Percentiles rank a stretch among this genome's conserved stretches.
phyloP scores from a whole-genome alignment of 495 filamentous ascomycete genomes.

The Podospora didyma region DNA sequence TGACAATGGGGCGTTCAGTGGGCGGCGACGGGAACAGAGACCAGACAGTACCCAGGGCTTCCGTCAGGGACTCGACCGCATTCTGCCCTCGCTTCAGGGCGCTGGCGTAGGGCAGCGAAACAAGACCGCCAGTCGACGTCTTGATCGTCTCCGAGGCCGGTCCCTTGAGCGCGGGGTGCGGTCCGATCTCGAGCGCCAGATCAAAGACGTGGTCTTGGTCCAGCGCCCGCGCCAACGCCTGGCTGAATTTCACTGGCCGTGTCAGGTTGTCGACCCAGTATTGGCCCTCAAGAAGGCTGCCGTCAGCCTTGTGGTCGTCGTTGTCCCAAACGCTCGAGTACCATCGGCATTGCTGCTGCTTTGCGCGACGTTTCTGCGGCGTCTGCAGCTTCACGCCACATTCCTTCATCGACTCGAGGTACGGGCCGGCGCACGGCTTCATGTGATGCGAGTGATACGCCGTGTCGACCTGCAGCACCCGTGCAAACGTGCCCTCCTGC shows the following conservation, averaged over 20 bases:
- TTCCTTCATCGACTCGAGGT: conserved; percentile 10
- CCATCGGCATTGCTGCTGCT: neutral
- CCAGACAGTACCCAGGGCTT: conserved; percentile 28
- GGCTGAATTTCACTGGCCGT: conserved; percentile 39
- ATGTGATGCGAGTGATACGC: conserved; percentile 45
- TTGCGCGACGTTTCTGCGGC: neutral
- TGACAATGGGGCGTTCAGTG: conserved; percentile 5
- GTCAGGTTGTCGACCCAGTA: conserved; percentile 49
- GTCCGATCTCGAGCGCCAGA: conserved; percentile 51
- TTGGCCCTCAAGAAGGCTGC: conserved; percentile 5
- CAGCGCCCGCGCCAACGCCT: conserved; percentile 27
- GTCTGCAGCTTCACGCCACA: conserved; percentile 13
- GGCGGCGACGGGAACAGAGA: neutral
- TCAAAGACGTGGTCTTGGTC: conserved; percentile 20
- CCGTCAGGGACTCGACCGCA: conserved; percentile 20
- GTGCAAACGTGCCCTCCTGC: conserved; percentile 39
- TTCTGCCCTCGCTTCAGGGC: conserved; percentile 24
- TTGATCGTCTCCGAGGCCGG: conserved; percentile 45
- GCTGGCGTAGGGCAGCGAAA: conserved; percentile 18
- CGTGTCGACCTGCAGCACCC: conserved; percentile 32
- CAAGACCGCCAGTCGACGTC: conserved; percentile 8
- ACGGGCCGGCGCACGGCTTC: conserved; percentile 34
- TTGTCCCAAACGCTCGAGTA: conserved; percentile 22
- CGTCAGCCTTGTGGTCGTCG: conserved; percentile 17
- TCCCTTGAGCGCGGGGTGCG: conserved; percentile 51